phyloP scores from a whole-genome alignment of 169 alveolate genomes.

The Amoebophrya sp. region DNA sequence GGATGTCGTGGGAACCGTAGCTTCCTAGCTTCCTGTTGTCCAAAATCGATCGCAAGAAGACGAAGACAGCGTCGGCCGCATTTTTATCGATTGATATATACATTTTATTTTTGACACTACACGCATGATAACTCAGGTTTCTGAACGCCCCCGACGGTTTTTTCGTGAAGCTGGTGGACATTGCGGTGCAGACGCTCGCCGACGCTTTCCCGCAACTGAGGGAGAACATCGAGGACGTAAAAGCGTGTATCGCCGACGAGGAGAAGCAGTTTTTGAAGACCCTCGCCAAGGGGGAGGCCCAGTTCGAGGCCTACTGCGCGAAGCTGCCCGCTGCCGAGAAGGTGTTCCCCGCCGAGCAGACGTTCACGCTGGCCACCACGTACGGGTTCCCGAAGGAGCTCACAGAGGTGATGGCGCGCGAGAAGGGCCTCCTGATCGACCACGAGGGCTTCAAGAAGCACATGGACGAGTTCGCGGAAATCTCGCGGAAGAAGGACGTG shows the following conservation, averaged over 20 bases:
- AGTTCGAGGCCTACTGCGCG: conserved; percentile 37
- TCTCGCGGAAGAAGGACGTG: background rate
- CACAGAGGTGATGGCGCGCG: conserved; percentile 79
- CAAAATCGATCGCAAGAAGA: conserved; percentile 25
- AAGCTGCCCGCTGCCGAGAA: background rate
- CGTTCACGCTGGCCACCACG: conserved; percentile 72
- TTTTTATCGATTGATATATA: background rate
- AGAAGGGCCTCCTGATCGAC: conserved; percentile 44
- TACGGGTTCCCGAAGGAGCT: conserved; percentile 85
- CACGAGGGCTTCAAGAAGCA: conserved; percentile 51
- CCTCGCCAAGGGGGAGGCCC: conserved; percentile 61
- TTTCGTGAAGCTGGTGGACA: conserved; percentile 62
- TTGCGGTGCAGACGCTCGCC: conserved; percentile 60
- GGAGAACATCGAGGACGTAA: conserved; percentile 51
- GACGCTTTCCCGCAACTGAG: conserved; percentile 60
- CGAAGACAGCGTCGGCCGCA: conserved; percentile 33
- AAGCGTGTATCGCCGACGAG: conserved; percentile 53
- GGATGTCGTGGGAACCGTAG: too few species aligned
- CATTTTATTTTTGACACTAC: too few species aligned
- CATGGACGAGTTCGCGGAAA: conserved; percentile 27
- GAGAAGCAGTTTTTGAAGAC: conserved; percentile 67
- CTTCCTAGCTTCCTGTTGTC: too few species aligned
- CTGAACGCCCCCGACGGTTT: conserved; percentile 46
- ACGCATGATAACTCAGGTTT: too few species aligned
- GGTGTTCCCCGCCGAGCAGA: conserved; percentile 34